Conservation (phyloP, 106 monocot genomes). For the Dendrobium huoshanense region DNA sequence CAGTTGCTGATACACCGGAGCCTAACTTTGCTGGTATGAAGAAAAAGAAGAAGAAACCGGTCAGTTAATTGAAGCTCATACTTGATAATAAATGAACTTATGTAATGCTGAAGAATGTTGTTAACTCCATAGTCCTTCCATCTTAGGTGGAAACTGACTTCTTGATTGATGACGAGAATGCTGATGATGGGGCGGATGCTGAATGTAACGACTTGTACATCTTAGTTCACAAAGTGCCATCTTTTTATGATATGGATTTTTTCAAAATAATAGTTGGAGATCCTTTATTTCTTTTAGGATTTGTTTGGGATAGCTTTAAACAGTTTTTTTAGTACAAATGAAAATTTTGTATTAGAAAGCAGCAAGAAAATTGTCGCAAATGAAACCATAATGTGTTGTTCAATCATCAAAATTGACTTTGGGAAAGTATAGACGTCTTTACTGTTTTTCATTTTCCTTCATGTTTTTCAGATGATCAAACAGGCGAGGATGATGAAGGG, state of each 20-base stretch:
- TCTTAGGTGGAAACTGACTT: constrained; percentile 5
- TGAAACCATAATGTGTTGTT: not conserved
- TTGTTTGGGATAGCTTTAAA: too few species aligned
- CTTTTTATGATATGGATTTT: not conserved
- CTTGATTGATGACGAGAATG: constrained; percentile 60
- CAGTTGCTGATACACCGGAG: constrained; percentile 57
- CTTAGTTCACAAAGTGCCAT: not conserved
- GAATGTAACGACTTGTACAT: constrained; percentile 20
- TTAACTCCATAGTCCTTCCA: not conserved
- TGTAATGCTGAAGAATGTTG: not conserved
- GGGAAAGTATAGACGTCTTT: not conserved
- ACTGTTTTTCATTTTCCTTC: not conserved
- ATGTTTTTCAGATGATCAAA: constrained; percentile 34
- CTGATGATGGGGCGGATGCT: constrained; percentile 58
- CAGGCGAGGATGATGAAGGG: constrained; percentile 65
- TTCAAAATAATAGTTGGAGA: not conserved
- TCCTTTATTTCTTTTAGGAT: not conserved
- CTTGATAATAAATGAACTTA: constrained; percentile 3
- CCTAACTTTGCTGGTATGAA: constrained; percentile 71
- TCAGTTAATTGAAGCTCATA: constrained; percentile 10
- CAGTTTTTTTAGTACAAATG: not conserved
- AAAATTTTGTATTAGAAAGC: too few species aligned
- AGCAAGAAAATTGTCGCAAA: too few species aligned
- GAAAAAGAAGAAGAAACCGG: constrained; percentile 97
- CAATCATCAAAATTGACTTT: not conserved